Evolutionary conservation across 306 rosid genomes (phyloP), one percentile per base, ranked within the genome.

Genomic region (Begonia loranthoides): DNA sequence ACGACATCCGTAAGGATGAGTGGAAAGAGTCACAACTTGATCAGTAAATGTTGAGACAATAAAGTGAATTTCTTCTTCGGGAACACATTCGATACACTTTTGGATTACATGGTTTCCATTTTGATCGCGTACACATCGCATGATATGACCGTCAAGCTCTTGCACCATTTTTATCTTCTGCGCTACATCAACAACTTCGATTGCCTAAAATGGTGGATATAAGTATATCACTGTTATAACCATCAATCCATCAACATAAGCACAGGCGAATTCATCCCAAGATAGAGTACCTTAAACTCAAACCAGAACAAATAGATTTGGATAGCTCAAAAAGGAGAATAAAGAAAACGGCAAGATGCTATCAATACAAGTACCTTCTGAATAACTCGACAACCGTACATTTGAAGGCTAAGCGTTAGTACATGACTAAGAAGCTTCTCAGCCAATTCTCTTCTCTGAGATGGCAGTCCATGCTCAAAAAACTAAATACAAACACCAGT

Each of bases 91-190:
- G 55, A 90, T 90, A 63, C 97, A 85, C 63, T 85, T 90, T 68
- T 90, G 95, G 61, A 90, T 72, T 50, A 90, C 97, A 68, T 90
- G 97, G 69, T 90, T 90, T 46, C 97, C 97, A 65, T 90, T 90
- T 70, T 90, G 97, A 78, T 90, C 97, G 15, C 95, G 94, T 5
- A 90, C 95, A 65, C 97, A 85, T 49, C 94, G 97, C 92, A 85
- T 90, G 24, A 90, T 50, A 58, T 80, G 71, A 16, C 97, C 87
- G 10, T 90, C 95, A 56, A 90, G 97, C 62, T 85, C 97, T 68
- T 66, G 76, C 45, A 85, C 97, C 94, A 90, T 90, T 77, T 68
- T 68, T 61, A 80, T 90, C 76, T 85, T 82, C 71, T 85, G 97
- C 56, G 76, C 95, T 61, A 85, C 69, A 73, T 85, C 92, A 76